Evolutionary conservation across 1,139 yeast genomes (phyloP), one percentile per base, ranked within the genome.

Genomic region (Yamadazyma triangularis): DNA sequence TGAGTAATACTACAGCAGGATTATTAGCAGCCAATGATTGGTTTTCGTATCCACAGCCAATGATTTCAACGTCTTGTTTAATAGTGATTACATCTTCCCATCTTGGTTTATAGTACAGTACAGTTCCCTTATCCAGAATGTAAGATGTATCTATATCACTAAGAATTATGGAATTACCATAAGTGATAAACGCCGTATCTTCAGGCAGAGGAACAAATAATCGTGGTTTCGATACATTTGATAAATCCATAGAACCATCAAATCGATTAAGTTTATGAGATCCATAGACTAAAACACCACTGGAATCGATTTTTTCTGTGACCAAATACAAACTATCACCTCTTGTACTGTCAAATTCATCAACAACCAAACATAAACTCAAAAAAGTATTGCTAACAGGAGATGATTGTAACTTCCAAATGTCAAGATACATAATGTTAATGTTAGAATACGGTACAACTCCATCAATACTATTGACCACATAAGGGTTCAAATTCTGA

Each of bases 81-180:
- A 87, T 70, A 11, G 70, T 63, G 13, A 87, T 63, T 7, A 74
- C 64, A 48, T 87, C 96, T 53, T 87, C 95, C 94, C 95, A 85
- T 48, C 80, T 68, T 16, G 80, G 73, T 31, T 63, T 65, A 40
- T 70, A 66, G 44, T 73, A 72, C 30, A 64, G 58, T 24, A 60
- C 60, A 1, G 59, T 41, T 6, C 51, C 42, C 12, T 44, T 36
- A 0, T 54, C 42, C 16, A 51, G 48, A 15, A 57, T 53, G 13
- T 75, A 68, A 16, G 74, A 61, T 5, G 56, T 47, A 16, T 60
- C 56, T 29, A 83, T 65, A 43, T 86, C 93, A 2, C 84, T 68
- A 31, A 87, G 51, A 2, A 85, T 77, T 12, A 86, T 66, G 0
- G 85, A 72, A 33, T 76, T 70, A 7, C 74, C 74, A 33, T 81